Evolutionary conservation across 2,329 filamentous ascomycete genomes (phyloP).

Genomic region (Fusarium paranaense): DNA sequence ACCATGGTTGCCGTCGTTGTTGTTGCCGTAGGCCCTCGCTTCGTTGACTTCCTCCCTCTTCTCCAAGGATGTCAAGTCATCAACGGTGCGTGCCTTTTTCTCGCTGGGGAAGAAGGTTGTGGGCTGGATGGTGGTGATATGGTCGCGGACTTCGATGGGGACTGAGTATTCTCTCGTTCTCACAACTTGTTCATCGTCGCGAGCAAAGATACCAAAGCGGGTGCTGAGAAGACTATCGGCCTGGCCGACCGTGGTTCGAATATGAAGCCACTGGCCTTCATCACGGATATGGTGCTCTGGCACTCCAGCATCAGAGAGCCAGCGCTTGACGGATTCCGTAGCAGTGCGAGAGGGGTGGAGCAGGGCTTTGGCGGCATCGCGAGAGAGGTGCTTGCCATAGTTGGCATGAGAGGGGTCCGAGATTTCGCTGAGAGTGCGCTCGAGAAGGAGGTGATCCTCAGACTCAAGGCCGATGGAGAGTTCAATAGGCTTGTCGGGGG

Average conservation of each 20-base stretch:
- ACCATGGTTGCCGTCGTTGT: slow-evolving; percentile 25
- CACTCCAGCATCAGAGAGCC: slow-evolving; percentile 57
- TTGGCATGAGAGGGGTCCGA: slow-evolving; percentile 59
- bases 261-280: slow-evolving; percentile 55
- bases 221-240: slow-evolving; percentile 61
- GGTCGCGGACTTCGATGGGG: slow-evolving; percentile 45
- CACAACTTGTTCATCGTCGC: slow-evolving; percentile 55
- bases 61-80: background rate
- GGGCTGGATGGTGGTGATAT: slow-evolving; percentile 61
- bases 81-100: background rate
- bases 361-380: slow-evolving; percentile 61
- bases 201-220: slow-evolving; percentile 54
- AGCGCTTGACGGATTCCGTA: slow-evolving; percentile 54
- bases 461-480: slow-evolving; percentile 48
- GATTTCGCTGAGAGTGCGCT: slow-evolving; percentile 59
- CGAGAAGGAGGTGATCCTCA: slow-evolving; percentile 47
- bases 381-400: slow-evolving; percentile 62
- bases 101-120: slow-evolving; percentile 52
- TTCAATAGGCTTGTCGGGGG: slow-evolving; percentile 35
- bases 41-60: background rate
- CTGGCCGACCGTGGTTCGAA: slow-evolving; percentile 53
- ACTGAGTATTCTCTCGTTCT: slow-evolving; percentile 54
- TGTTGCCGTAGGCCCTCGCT: background rate
- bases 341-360: slow-evolving; percentile 57
- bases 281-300: slow-evolving; percentile 50